phyloP scores from a whole-genome alignment of 441 rosid species.

The Sinapis alba region DNA sequence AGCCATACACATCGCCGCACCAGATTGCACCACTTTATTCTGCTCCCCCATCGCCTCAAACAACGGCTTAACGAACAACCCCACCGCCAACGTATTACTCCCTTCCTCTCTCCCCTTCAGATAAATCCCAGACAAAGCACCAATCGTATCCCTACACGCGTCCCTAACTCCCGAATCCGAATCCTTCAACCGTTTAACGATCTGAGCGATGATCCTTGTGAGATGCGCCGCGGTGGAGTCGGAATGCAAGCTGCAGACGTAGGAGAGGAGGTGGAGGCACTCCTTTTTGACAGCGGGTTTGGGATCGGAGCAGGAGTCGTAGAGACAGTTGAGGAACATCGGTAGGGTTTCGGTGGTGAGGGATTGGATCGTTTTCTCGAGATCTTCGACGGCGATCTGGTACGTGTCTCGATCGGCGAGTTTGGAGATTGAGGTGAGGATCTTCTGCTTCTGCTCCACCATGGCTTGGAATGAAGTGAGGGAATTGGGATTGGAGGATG shows the following conservation, averaged over 20 bases:
- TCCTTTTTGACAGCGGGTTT: slow-evolving; percentile 92
- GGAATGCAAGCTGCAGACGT: slow-evolving; percentile 58
- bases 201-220: slow-evolving; percentile 69
- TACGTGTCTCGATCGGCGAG: slow-evolving; percentile 93
- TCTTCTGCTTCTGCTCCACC: slow-evolving; percentile 91
- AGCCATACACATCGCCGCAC: slow-evolving; percentile 90
- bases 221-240: slow-evolving; percentile 74
- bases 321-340: slow-evolving; percentile 84
- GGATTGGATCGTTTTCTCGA: slow-evolving; percentile 61
- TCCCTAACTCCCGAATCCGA: slow-evolving; percentile 90
- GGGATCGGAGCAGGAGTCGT: slow-evolving; percentile 79
- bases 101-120: slow-evolving; percentile 59
- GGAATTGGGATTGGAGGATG: slow-evolving; percentile 52
- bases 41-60: slow-evolving; percentile 98
- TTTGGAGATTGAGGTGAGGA: slow-evolving; percentile 73
- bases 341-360: slow-evolving; percentile 75
- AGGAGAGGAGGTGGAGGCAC: slow-evolving; percentile 70
- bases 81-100: slow-evolving; percentile 48
- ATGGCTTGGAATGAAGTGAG: slow-evolving; percentile 84
- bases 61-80: slow-evolving; percentile 79
- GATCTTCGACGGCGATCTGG: slow-evolving; percentile 95
- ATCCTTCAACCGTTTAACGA: slow-evolving; percentile 76
- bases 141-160: slow-evolving; percentile 68
- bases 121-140: slow-evolving; percentile 67
- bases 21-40: slow-evolving; percentile 89